Evolutionary conservation across 2,329 filamentous ascomycete genomes (phyloP).

Genomic region (Tolypocladium inflatum): DNA sequence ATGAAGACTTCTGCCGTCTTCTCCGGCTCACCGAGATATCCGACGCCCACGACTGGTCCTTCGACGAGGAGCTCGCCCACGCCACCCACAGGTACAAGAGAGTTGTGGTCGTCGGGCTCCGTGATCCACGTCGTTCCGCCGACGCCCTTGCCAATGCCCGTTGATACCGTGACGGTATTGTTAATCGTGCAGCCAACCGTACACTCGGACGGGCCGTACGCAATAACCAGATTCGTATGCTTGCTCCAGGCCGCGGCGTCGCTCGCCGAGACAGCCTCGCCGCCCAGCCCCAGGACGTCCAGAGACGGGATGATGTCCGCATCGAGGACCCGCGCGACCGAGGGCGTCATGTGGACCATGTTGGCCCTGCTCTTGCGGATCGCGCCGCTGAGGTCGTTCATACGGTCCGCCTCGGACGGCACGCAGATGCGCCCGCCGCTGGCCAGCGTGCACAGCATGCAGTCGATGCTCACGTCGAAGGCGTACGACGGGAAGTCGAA

Average conservation of each 20-base stretch:
- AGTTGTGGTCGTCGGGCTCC: constrained; percentile 35
- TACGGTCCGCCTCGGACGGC: constrained; percentile 41
- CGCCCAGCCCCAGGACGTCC: constrained; percentile 37
- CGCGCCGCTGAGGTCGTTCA: constrained; percentile 39
- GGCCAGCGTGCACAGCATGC: constrained; percentile 44
- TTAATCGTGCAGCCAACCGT: constrained; percentile 43
- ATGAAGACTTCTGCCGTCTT: constrained; percentile 52
- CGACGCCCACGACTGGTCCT: constrained; percentile 51
- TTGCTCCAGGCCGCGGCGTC: constrained; percentile 39
- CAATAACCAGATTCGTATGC: constrained; percentile 37
- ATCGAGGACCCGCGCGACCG: constrained; percentile 37
- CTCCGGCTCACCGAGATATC: constrained; percentile 48
- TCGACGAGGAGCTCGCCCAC: constrained; percentile 46
- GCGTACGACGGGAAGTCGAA: constrained; percentile 43
- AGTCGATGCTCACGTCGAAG: constrained; percentile 45
- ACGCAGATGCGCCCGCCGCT: constrained; percentile 42
- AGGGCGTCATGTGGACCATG: constrained; percentile 42
- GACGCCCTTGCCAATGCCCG: constrained; percentile 38
- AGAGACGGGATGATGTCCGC: constrained; percentile 34
- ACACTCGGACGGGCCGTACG: constrained; percentile 45
- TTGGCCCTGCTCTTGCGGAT: constrained; percentile 34
- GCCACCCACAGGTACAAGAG: constrained; percentile 35
- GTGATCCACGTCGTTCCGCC: constrained; percentile 42
- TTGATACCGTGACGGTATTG: constrained; percentile 27
- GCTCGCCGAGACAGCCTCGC: constrained; percentile 42